Evolutionary conservation across 768 basidiomycete genomes (phyloP).

Genomic region (Mrakia gelida): DNA sequence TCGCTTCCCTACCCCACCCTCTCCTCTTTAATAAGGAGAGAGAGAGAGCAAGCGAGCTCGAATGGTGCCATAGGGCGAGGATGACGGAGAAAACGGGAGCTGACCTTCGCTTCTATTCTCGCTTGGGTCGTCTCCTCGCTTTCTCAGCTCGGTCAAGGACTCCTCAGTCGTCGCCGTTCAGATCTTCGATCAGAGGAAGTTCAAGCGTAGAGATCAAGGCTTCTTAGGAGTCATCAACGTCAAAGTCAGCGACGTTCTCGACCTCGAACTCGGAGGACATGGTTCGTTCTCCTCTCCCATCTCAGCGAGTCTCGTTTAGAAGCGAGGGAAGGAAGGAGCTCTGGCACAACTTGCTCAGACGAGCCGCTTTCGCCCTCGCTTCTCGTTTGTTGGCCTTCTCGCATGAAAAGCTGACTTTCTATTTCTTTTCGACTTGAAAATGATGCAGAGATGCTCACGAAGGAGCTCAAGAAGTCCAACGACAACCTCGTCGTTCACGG

Average conservation of each 20-base stretch:
- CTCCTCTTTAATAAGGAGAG: neutral
- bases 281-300: slow-evolving; percentile 55
- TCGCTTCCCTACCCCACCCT: slow-evolving; percentile 22
- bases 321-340: neutral
- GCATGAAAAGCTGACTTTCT: neutral
- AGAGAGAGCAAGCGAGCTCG: neutral
- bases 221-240: slow-evolving; percentile 98
- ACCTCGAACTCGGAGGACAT: slow-evolving; percentile 86
- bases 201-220: slow-evolving; percentile 96
- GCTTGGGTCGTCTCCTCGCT: neutral
- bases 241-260: slow-evolving; percentile 80
- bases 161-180: slow-evolving; percentile 83
- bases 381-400: neutral
- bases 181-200: slow-evolving; percentile 98
- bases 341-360: neutral
- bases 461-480: slow-evolving; percentile 98
- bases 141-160: slow-evolving; percentile 79
- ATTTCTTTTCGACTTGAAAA: neutral
- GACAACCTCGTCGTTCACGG: slow-evolving; percentile 97
- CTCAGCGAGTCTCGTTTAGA: neutral
- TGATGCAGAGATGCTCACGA: slow-evolving; percentile 82
- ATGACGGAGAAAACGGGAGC: neutral
- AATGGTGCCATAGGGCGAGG: neutral
- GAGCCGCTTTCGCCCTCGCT: neutral
- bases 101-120: neutral